Base-by-base conservation (phyloP, 306 rosid species). In the Inga oerstediana region DNA sequence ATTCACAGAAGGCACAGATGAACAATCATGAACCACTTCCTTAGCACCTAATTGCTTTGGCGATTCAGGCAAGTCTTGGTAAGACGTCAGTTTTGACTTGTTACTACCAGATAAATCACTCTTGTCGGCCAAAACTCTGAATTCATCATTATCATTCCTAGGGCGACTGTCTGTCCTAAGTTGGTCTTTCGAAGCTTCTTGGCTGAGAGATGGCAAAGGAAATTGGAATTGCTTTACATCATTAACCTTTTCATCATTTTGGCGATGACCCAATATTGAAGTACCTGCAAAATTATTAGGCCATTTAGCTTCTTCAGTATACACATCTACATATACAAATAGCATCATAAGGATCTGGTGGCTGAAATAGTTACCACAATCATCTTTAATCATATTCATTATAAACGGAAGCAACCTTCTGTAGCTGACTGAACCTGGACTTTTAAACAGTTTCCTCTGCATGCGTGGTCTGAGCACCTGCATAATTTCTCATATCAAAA, bases 401-500 rank as follows among this genome's bases (percentile, higher is more conserved):
- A 93, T 80, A 86, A n/a, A 93, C 7, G 97, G 93, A 78, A 93
- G 92, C 86, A 93, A 4, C 90, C 92, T 89, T 81, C 82, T 77
- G 85, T 93, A 95, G 86, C 89, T 88, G 58, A 92, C 69, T 20
- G 98, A 95, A 49, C 98, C 95, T 0, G 94, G 97, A 22, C 86
- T 85, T 82, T 84, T 93, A 82, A 90, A 95, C 78, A 95, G 85
- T 80, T 76, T 95, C 80, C 86, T 81, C 41, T 77, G 92, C 41
- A 85, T 83, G 46, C 93, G 90, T 45, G 91, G 94, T 78, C 73
- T 80, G 59, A 87, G 88, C 30, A 81, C 85, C 98, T 95, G 84
- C 73, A 81, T 74, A 83, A 82, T 52, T 84, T 35, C 52, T 46
- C 56, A 85, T 44, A 74, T 34, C 70, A 84, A 77, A 39, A 41